Conservation (phyloP, 805 yeast genomes). For the Cyberlindnera maritima region DNA sequence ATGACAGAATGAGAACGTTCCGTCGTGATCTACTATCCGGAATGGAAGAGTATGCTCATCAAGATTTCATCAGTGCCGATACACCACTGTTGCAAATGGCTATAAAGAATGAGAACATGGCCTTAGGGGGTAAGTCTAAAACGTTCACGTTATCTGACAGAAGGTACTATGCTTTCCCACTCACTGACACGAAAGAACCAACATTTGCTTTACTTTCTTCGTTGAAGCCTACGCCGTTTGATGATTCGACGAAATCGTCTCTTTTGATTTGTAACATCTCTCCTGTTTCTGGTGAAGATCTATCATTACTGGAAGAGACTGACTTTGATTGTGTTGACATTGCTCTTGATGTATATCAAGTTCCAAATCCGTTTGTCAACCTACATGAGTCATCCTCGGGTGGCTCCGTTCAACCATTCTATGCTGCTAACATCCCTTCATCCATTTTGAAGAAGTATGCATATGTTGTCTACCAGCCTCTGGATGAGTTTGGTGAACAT, state of each 20-base stretch:
- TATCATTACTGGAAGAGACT: neutral
- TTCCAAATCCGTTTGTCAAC: conserved; percentile 49
- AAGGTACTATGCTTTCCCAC: conserved; percentile 5
- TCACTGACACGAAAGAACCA: conserved; percentile 1
- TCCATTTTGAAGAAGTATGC: conserved; percentile 43
- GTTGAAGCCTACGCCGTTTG: neutral
- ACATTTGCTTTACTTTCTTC: conserved; percentile 7
- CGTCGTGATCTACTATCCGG: conserved; percentile 48
- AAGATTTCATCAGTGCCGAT: conserved; percentile 14
- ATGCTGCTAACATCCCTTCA: conserved; percentile 42
- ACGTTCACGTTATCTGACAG: conserved; percentile 2
- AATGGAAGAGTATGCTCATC: conserved; percentile 43
- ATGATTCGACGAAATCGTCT: neutral
- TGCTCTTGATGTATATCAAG: conserved; percentile 32
- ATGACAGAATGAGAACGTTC: conserved; percentile 57
- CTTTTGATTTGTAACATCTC: conserved; percentile 13
- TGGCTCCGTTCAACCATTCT: conserved; percentile 47
- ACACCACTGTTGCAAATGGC: conserved; percentile 17
- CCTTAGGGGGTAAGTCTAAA: neutral
- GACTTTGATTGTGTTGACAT: conserved; percentile 44
- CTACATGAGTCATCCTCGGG: conserved; percentile 50
- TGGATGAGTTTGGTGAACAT: conserved; percentile 1
- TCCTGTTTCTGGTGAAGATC: neutral
- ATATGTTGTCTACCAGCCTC: conserved; percentile 46
- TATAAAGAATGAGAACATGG: conserved; percentile 23